Evolutionary conservation across 1,284 basidiomycete genomes (phyloP).

Genomic region (Agaricales sp.): DNA sequence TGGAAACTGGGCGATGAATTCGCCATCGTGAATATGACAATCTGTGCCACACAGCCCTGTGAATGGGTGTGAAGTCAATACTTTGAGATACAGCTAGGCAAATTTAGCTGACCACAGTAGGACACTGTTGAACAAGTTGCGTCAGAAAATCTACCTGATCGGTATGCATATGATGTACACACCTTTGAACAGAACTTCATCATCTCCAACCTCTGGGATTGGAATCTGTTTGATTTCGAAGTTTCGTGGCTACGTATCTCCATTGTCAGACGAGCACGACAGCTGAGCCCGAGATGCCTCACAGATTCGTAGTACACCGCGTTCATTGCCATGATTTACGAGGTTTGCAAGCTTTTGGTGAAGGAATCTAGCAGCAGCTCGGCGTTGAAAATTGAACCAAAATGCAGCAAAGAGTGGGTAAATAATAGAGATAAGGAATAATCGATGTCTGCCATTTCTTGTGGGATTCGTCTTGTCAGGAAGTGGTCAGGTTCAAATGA

Average conservation of each 20-base stretch:
- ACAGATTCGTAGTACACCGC: neutral
- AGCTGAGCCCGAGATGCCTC: no score
- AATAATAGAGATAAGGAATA: no score
- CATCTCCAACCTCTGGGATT: conserved; percentile 48
- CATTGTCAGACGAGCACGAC: neutral
- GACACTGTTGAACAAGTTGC: neutral
- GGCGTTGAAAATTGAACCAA: no score
- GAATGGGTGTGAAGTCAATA: neutral
- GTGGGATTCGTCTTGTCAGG: no score
- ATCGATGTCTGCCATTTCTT: no score
- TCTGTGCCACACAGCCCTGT: conserved; percentile 45
- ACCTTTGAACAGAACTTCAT: conserved; percentile 60
- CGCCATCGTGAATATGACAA: conserved; percentile 49
- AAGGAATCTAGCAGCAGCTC: no score
- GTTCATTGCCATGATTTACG: neutral
- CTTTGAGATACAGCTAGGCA: no score
- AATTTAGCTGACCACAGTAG: neutral
- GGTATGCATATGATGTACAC: neutral
- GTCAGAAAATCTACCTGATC: neutral
- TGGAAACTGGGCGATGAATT: conserved; percentile 49
- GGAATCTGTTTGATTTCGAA: conserved; percentile 47
- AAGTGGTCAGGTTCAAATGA: no score
- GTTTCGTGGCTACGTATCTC: neutral
- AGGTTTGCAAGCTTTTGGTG: no score
- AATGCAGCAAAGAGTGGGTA: no score